Evolutionary conservation across 371 early-diverging fungal genomes (phyloP).

Genomic region (Dichotomocladium elegans): DNA sequence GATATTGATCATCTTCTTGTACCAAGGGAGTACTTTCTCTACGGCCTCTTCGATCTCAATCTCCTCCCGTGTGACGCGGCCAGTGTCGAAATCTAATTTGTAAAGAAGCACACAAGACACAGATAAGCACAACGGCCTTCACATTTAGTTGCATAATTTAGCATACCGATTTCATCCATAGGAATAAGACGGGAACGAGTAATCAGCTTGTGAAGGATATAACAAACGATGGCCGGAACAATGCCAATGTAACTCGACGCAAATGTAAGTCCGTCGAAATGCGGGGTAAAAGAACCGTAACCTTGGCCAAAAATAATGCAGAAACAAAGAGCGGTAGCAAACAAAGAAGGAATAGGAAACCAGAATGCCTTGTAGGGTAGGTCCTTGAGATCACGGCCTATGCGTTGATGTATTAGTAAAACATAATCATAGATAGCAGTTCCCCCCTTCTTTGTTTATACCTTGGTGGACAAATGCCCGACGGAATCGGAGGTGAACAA

Average conservation of each 20-base stretch:
- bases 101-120: too few species aligned
- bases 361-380: constrained; percentile 68
- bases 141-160: background rate
- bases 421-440: background rate
- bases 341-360: constrained; percentile 63
- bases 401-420: background rate
- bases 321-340: constrained; percentile 41
- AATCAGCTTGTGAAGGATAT: constrained; percentile 40
- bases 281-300: constrained; percentile 16
- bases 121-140: too few species aligned
- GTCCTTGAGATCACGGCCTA: constrained; percentile 45
- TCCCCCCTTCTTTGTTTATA: too few species aligned
- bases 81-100: constrained; percentile 23
- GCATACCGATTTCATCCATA: constrained; percentile 43
- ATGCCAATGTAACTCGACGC: constrained; percentile 37
- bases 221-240: constrained; percentile 36
- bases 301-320: constrained; percentile 57
- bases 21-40: constrained; percentile 10
- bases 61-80: constrained; percentile 33
- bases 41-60: constrained; percentile 25
- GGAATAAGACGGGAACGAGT: constrained; percentile 51
- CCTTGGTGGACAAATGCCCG: constrained; percentile 71
- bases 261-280: constrained; percentile 17
- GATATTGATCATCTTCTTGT: constrained; percentile 3
- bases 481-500: constrained; percentile 81